Conservation (phyloP, 2,329 filamentous ascomycete genomes). For the Thermothelomyces thermophilus region DNA sequence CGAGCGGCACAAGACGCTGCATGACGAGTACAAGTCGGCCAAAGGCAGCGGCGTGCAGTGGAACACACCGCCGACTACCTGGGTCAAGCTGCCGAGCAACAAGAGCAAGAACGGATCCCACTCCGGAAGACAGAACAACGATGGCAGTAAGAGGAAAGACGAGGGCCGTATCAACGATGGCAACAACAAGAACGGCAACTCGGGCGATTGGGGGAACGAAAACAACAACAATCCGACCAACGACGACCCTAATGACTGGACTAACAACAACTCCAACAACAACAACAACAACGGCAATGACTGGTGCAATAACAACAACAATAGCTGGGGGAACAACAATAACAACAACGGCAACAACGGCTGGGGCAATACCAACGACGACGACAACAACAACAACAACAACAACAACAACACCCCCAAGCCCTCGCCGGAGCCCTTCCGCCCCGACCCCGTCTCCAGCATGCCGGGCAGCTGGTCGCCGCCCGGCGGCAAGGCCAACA, state of each 20-base stretch:
- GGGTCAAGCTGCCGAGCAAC: slow-evolving; percentile 2
- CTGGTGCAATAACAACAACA: not conserved
- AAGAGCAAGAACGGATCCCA: slow-evolving; percentile 2
- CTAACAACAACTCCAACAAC: slow-evolving; percentile 1
- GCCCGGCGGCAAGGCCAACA: not conserved
- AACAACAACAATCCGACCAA: not conserved
- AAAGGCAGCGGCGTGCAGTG: slow-evolving; percentile 8
- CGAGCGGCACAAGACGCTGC: not conserved
- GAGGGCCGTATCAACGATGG: not conserved
- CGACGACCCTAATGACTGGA: not conserved
- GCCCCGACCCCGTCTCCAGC: not conserved
- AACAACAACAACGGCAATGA: not conserved
- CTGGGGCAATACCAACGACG: not conserved
- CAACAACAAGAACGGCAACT: not conserved
- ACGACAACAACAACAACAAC: not conserved
- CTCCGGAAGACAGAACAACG: not conserved
- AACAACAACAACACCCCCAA: not conserved
- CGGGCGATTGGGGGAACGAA: not conserved
- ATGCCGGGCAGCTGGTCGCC: slow-evolving; percentile 11
- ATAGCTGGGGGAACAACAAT: not conserved
- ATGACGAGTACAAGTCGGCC: not conserved
- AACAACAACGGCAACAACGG: not conserved
- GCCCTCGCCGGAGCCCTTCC: not conserved
- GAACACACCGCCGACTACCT: slow-evolving; percentile 12
- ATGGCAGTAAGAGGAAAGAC: not conserved